Evolutionary conservation across 495 filamentous ascomycete genomes (phyloP).

Genomic region (Penicillium canariense): DNA sequence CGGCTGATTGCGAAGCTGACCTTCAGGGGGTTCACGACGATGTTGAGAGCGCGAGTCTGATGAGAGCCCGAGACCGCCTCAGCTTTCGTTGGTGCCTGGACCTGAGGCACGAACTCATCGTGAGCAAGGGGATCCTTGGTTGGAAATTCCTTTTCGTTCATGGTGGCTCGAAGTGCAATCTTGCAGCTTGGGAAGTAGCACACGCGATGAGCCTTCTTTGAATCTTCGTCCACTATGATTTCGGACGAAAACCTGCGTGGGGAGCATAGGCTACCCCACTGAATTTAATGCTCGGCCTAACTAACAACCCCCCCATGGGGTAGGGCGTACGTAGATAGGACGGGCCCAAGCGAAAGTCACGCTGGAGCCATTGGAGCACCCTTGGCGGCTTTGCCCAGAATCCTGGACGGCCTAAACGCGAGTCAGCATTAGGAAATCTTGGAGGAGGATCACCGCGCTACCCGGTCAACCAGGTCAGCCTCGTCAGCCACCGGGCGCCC

Average conservation of each 20-base stretch:
- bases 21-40: constrained; percentile 44
- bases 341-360: not conserved
- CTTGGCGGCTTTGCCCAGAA: not conserved
- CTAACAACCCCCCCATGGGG: constrained; percentile 4
- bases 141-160: not conserved
- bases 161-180: not conserved
- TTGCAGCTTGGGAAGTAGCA: not conserved
- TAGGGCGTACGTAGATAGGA: not conserved
- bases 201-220: not conserved
- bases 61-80: not conserved
- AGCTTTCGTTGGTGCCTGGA: not conserved
- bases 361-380: no score
- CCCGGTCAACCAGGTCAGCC: not conserved
- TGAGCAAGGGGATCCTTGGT: not conserved
- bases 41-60: constrained; percentile 30
- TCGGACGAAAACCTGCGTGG: not conserved
- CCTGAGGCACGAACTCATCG: constrained; percentile 1
- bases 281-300: constrained; percentile 2
- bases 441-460: not conserved
- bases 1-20: constrained; percentile 22
- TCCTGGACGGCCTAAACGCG: not conserved
- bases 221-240: not conserved
- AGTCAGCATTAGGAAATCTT: not conserved
- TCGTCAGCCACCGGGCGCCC: not conserved
- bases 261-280: not conserved